Base-by-base conservation (phyloP, 1,284 basidiomycete genomes). In the Sporisorium graminicola region DNA sequence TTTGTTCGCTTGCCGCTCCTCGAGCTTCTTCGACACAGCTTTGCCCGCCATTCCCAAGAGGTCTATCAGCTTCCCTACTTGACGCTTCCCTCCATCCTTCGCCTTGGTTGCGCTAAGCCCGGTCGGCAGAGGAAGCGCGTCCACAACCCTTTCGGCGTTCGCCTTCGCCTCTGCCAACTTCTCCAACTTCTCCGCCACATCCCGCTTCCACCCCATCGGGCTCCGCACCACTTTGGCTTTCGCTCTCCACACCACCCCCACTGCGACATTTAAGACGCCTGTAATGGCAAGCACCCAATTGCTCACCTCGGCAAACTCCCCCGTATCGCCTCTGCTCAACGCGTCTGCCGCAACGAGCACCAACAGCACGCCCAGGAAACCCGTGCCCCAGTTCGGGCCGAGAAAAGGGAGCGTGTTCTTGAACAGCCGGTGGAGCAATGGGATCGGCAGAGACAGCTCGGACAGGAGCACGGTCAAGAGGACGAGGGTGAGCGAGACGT, bases 391-490 rank as follows among this genome's bases (percentile, higher is more conserved):
- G 20, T 74, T 70, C 4, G 71, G 63, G 2, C 79, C 74, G 1
- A 82, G 50, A 14, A 82, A 75, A 0, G 80, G 78, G 13, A 82
- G 59, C 14, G 58, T 69, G 44, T 67, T 65, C 9, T 73, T 66
- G 50, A 81, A 81, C 31, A 77, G 35, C 1, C 68, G 58, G 18
- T 81, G 56, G 12, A 73, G 24, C 1, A 63, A 24, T 0, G 73
- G 73, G 6, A 71, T 52, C 3, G 73, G 73, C 0, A 75, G 68
- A 7, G 74, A 75, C 6, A 78, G 57, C 31, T 81, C 79, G 43
- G 70, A 62, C 0, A 80, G 65, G 2, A 80, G 33, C 27, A 79
- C 61, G 29, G 69, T 47, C 26, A 72, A 18, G 6, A 73, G 55
- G 12, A 79, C 33, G 9, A 73, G 37, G 16, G 60, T 13, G 12